Base-by-base conservation (phyloP, 176 grass and related monocot species). In the Carex myosuroides region DNA sequence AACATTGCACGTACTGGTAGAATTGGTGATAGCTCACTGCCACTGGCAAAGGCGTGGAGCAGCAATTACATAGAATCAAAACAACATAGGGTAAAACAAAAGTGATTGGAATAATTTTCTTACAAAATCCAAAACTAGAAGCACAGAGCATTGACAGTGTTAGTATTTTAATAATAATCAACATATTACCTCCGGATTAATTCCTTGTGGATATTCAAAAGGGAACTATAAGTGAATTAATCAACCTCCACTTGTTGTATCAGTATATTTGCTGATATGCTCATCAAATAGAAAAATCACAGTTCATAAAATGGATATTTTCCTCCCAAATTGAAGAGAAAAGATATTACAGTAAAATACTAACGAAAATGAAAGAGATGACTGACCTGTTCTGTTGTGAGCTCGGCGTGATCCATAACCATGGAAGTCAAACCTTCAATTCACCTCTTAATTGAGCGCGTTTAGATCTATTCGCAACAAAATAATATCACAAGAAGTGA, bases 371-470 rank as follows among this genome's bases (percentile, higher is more conserved):
- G 70, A 86, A 69, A 73, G 20, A 5, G 54, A 79, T 29, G 72
- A 88, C 85, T 69, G 21, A 97, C 94, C 94, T 97, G 88, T 59
- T 97, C 90, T 16, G 87, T 92, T 63, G 94, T 91, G 77, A 94
- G 89, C 89, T 94, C 90, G 5, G 90, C 90, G 48, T 61, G 87
- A 91, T 90, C 92, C 94, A 97, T 97, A 50, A 22, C 63, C 2
- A 60, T 13, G 24, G 60, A 67, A 46, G 75, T 52, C 60, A 70
- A 64, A 30, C 17, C 30, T 42, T 56, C 13, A 24, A 3, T 67
- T 82, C 60, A 16, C 91, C 88, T 88, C 82, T 84, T 76, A 79
- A 48, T 82, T 10, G 26, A 61, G 21, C n/a, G 4, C 16, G n/a
- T 59, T 72, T 58, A 16, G 29, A 59, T 8, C 77, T 13, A 57